These are phyloP conservation scores for Ustulina deusta DNA, from an alignment of 2,329 filamentous ascomycete species.

Conservation along the genomic window DNA sequence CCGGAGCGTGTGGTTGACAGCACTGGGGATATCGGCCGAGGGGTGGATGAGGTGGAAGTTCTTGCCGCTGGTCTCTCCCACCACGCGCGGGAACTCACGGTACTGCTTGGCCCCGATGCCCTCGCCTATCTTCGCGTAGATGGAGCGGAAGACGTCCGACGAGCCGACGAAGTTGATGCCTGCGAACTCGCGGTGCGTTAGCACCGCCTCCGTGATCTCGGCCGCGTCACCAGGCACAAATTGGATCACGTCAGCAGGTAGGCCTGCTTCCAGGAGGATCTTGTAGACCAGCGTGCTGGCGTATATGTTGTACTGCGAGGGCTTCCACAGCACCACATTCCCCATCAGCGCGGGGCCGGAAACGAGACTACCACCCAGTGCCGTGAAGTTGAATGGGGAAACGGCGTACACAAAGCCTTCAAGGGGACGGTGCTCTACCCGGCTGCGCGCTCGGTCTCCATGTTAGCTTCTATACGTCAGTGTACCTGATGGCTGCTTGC, in stretches of 20 bases:
- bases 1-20: conserved; percentile 18
- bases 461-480: conserved; percentile 1
- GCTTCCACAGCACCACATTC: conserved; percentile 22
- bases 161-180: conserved; percentile 18
- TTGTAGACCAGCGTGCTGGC: conserved; percentile 17
- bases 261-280: conserved; percentile 16
- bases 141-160: conserved; percentile 21
- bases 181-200: conserved; percentile 11
- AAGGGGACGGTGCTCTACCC: conserved; percentile 16
- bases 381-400: conserved; percentile 23
- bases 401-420: conserved; percentile 20
- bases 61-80: conserved; percentile 20
- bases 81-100: conserved; percentile 12
- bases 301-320: conserved; percentile 20
- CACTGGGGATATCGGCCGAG: conserved; percentile 10
- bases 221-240: conserved; percentile 14
- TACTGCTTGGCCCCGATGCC: conserved; percentile 17
- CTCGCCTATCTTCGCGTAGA: conserved; percentile 22
- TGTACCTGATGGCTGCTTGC: not conserved
- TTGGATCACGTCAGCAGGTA: conserved; percentile 14
- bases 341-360: conserved; percentile 17
- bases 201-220: conserved; percentile 14
- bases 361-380: conserved; percentile 15
- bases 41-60: conserved; percentile 23
- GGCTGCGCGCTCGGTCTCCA: not conserved